Conservation (phyloP, 352 stramenopile genomes). For the Phytopythium montanum region DNA sequence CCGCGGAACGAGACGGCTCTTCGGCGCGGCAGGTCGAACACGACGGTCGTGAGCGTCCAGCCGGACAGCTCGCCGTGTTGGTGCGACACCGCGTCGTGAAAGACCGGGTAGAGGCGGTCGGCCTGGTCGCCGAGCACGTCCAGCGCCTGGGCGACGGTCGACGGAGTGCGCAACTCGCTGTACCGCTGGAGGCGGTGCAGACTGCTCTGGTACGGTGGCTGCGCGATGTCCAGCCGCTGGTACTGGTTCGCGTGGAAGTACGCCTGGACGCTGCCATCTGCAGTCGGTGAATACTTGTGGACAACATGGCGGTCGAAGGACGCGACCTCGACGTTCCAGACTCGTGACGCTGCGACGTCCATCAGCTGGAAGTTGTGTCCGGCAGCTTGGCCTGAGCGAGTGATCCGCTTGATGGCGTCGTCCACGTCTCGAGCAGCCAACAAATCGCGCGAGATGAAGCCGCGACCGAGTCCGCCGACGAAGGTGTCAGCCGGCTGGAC, state of each 20-base stretch:
- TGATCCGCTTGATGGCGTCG: conserved; percentile 57
- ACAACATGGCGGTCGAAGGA: conserved; percentile 51
- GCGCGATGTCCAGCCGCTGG: conserved; percentile 50
- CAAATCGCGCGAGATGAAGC: conserved; percentile 68
- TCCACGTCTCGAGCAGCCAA: conserved; percentile 32
- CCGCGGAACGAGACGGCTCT: conserved; percentile 43
- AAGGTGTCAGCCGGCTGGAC: conserved; percentile 61
- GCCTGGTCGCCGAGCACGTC: conserved; percentile 63
- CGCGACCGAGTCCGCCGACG: conserved; percentile 52
- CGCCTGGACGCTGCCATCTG: conserved; percentile 16
- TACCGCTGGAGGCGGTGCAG: conserved; percentile 61
- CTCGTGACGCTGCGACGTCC: conserved; percentile 33
- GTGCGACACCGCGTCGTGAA: conserved; percentile 60
- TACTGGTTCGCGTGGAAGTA: conserved; percentile 82
- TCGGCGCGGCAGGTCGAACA: conserved; percentile 49
- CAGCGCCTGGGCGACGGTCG: conserved; percentile 39
- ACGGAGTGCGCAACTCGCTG: conserved; percentile 36
- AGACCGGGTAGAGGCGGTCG: conserved; percentile 56
- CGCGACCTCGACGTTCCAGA: conserved; percentile 72
- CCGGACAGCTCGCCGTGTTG: conserved; percentile 53
- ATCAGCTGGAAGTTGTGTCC: conserved; percentile 83
- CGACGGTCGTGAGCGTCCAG: conserved; percentile 65
- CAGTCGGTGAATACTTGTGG: conserved; percentile 29
- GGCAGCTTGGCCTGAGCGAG: conserved; percentile 38
- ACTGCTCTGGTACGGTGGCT: conserved; percentile 66